phyloP scores from a whole-genome alignment of 2,329 filamentous ascomycete species.

The Calonectria henricotiae region DNA sequence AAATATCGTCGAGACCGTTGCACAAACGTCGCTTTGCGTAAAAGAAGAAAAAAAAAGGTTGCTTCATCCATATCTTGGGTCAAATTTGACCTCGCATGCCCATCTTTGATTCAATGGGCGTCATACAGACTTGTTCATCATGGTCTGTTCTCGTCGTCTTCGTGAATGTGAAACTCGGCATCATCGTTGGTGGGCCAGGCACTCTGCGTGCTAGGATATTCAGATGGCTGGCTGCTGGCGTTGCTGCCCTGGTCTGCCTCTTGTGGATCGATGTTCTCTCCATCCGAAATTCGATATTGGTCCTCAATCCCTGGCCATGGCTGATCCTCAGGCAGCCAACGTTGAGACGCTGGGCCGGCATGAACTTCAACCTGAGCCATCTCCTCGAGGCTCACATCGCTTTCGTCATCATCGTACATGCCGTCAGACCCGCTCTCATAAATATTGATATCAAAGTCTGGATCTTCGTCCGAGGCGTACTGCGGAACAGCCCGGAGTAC shows the following conservation, averaged over 20 bases:
- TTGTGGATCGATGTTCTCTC: conserved; percentile 68
- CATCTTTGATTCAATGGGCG: not conserved
- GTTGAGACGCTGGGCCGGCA: conserved; percentile 49
- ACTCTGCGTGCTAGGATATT: conserved; percentile 70
- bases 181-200: conserved; percentile 58
- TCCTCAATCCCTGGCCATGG: conserved; percentile 73
- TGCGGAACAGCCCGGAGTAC: conserved; percentile 50
- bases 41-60: not conserved
- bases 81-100: conserved; percentile 5
- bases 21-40: not conserved
- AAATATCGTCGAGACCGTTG: not conserved
- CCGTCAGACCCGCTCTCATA: conserved; percentile 59
- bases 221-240: conserved; percentile 69
- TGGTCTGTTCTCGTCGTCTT: conserved; percentile 55
- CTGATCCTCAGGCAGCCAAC: conserved; percentile 68
- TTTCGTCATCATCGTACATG: conserved; percentile 53
- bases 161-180: conserved; percentile 61
- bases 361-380: conserved; percentile 50
- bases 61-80: conserved; percentile 22
- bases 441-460: conserved; percentile 58
- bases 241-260: conserved; percentile 55
- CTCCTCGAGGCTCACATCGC: conserved; percentile 50
- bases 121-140: conserved; percentile 35
- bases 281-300: conserved; percentile 63
- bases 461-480: conserved; percentile 59